Evolutionary conservation across 164 flowering plant genomes (phyloP), one percentile per base, ranked within the genome.

Genomic region (Piper betle): DNA sequence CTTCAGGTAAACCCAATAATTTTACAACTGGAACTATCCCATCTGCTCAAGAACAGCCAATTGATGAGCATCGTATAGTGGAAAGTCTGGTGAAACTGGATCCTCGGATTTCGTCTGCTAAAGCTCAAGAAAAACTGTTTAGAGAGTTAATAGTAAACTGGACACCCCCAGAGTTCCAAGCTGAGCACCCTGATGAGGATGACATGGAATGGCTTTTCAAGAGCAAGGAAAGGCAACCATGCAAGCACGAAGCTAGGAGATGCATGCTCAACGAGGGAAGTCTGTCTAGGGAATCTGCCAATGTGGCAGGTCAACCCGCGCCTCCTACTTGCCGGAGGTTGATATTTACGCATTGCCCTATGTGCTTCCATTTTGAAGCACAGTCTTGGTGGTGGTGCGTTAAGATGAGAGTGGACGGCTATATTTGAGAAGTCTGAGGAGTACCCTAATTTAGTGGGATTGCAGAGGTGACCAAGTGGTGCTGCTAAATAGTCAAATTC

Each of bases 291-390:
- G 20, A 37, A 8, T 69, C 64, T 55, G 5, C 50, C 0, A 54
- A 20, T 7, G 50, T 46, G 6, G 63, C 57, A 52, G 61, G 74
- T n/a, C 39, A 16, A 66, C 85, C 0, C 71, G 58, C 2, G 82
- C 83, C 3, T 62, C 66, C 8, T 67, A 69, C 46, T 46, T 84
- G 72, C 66, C 75, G 0, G 84, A 74, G 59, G 77, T 61, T 16
- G 80, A 66, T 38, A 38, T 81, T 3, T 75, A 75, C 67, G 91
- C 88, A 4, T 61, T 87, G 60, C 95, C 95, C 0, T 84, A 58
- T 58, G 75, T 81, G 3, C 61, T 81, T 17, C 86, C 83, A 2
- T 83, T 71, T 65, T 85, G 37, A 63, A 10, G 5, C 18, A 19
- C 52, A 40, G 5, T 19, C 37, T 20, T 39, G 48, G 20, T 16